Conservation (phyloP, 345 rosid genomes). For the Eucalyptus pumila region DNA sequence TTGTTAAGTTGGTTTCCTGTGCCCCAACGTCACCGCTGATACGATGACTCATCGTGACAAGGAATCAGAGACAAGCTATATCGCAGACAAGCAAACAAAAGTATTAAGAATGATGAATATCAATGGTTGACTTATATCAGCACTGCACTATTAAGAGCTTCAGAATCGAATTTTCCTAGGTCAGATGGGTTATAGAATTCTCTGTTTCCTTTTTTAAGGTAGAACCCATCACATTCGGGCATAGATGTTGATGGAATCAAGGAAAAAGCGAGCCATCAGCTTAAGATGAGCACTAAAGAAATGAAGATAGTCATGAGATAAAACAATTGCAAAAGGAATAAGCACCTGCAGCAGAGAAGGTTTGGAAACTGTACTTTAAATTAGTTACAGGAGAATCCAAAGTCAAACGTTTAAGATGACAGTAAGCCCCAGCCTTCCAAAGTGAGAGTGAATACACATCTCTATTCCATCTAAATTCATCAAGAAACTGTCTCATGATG, state of each 20-base stretch:
- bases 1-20: not conserved
- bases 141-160: not conserved
- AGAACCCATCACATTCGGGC: not conserved
- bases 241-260: not conserved
- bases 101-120: not conserved
- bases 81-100: not conserved
- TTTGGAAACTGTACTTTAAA: not conserved
- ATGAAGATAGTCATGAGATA: not conserved
- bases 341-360: not conserved
- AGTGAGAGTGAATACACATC: not conserved
- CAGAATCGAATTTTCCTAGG: not conserved
- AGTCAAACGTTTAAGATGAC: not conserved
- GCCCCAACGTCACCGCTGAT: not conserved
- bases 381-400: not conserved
- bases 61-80: not conserved
- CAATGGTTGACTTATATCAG: not conserved
- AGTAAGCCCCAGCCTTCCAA: not conserved
- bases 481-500: not conserved
- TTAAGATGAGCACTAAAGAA: not conserved
- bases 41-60: not conserved
- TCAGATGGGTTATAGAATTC: not conserved
- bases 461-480: not conserved
- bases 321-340: not conserved
- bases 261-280: not conserved
- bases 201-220: not conserved